Evolutionary conservation across 2,329 filamentous ascomycete genomes (phyloP).

Genomic region (Fusarium sambucinum): DNA sequence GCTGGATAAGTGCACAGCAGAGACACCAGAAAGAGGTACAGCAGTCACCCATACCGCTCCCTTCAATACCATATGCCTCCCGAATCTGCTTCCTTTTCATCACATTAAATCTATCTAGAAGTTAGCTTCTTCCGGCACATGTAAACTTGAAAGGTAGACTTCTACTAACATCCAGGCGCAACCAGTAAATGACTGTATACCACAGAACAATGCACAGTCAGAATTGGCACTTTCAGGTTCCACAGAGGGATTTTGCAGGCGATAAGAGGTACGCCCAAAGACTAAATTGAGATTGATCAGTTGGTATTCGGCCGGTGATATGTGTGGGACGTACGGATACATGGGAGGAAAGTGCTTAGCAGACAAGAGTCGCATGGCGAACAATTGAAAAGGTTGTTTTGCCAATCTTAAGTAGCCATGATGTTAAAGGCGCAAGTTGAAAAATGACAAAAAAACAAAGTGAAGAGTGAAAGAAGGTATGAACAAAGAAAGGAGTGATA

Average conservation of each 20-base stretch:
- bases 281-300: not conserved
- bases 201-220: not conserved
- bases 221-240: not conserved
- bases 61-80: conserved; percentile 17
- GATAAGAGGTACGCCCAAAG: not conserved
- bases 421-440: not conserved
- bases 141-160: too few relatives aligned
- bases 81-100: conserved; percentile 3
- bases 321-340: not conserved
- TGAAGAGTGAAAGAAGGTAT: not conserved
- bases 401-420: not conserved
- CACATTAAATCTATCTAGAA: not conserved
- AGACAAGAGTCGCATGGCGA: not conserved
- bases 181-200: not conserved
- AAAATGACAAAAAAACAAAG: not conserved
- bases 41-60: conserved; percentile 18
- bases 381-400: not conserved
- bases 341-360: not conserved
- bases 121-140: not conserved
- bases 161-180: not conserved
- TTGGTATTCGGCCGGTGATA: not conserved
- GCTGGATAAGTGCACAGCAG: conserved; percentile 23
- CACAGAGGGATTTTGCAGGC: not conserved
- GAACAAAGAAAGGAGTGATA: not conserved
- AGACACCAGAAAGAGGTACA: conserved; percentile 23